Evolutionary conservation across 1,139 yeast genomes (phyloP).

Genomic region (Pichia sp.): DNA sequence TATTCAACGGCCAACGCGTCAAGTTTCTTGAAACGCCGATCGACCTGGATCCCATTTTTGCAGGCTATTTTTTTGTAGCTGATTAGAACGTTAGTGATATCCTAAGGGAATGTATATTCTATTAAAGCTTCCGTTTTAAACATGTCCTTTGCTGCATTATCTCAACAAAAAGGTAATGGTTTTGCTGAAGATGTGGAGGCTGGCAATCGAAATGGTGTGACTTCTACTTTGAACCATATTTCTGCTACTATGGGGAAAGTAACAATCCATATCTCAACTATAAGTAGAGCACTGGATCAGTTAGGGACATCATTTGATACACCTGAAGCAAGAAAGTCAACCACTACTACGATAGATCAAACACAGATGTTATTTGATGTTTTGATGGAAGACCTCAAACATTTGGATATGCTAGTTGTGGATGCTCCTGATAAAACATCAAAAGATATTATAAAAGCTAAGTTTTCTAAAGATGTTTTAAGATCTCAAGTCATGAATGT

Average conservation of each 20-base stretch:
- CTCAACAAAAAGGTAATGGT: background rate
- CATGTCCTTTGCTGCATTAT: conserved; percentile 7
- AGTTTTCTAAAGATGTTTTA: conserved; percentile 36
- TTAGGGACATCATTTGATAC: conserved; percentile 55
- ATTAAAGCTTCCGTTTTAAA: no score
- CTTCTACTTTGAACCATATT: conserved; percentile 3
- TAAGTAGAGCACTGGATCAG: conserved; percentile 43
- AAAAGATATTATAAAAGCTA: conserved; percentile 14
- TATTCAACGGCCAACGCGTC: no score
- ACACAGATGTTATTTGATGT: conserved; percentile 15
- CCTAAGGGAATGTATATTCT: background rate
- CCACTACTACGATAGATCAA: conserved; percentile 31
- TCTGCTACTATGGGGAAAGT: conserved; percentile 24
- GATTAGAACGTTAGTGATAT: no score
- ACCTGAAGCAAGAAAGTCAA: conserved; percentile 33
- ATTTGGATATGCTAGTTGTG: conserved; percentile 8
- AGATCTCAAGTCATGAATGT: conserved; percentile 38
- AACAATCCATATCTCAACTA: conserved; percentile 41
- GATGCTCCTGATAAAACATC: background rate
- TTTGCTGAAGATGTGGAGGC: conserved; percentile 1
- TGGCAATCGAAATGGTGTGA: conserved; percentile 1
- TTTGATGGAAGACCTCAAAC: conserved; percentile 13
- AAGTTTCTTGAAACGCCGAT: no score
- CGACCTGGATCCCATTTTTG: no score
- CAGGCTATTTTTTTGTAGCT: no score